Base-by-base conservation (phyloP, 371 early-diverging fungal species). In the Mycotypha africana region DNA sequence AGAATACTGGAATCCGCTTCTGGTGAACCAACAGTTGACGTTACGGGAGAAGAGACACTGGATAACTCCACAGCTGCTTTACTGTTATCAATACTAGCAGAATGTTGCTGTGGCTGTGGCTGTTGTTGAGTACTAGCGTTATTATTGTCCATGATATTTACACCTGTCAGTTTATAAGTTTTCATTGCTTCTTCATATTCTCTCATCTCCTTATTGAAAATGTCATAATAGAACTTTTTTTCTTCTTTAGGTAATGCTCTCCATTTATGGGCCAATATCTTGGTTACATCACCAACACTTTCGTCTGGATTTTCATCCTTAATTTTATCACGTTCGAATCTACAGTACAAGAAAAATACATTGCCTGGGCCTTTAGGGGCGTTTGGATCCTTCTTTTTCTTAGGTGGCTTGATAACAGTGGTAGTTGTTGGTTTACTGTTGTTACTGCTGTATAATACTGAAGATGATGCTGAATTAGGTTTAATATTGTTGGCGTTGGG, bases 291-390 rank as follows among this genome's bases (percentile, higher is more conserved):
- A 28, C 70, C 63, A 33, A 76, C 51, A 38, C 56, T 68, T 45
- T 70, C 71, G 45, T 74, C 66, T 26, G 76, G 78, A 42, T 74
- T 59, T 28, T 79, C 67, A 47, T 74, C 75, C 49, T 74, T 81
- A 25, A 82, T 60, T 47, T 77, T 71, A 30, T 74, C 76, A 19
- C 82, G 70, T 45, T 75, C 64, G 22, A 74, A 23, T 16, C 81
- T 72, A 53, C 79, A 82, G 43, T 66, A 84, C 14, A 80, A 40
- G 36, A 82, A 79, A 48, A 81, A 84, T 4, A 81, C 84, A 51
- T 84, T 84, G 22, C 79, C 76, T 12, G 82, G 81, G 0, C 82
- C 68, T 63, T 76, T 78, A 16, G 84, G 84, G 10, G 84, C 84
- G 50, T 82, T 81, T 15, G 84, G 84, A 54, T 84, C 84, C 38